A percentile compares a stretch with the other conserved stretches of the same genome.
phyloP scores from a whole-genome alignment of 345 rosid species.

The Dovyalis caffra region DNA sequence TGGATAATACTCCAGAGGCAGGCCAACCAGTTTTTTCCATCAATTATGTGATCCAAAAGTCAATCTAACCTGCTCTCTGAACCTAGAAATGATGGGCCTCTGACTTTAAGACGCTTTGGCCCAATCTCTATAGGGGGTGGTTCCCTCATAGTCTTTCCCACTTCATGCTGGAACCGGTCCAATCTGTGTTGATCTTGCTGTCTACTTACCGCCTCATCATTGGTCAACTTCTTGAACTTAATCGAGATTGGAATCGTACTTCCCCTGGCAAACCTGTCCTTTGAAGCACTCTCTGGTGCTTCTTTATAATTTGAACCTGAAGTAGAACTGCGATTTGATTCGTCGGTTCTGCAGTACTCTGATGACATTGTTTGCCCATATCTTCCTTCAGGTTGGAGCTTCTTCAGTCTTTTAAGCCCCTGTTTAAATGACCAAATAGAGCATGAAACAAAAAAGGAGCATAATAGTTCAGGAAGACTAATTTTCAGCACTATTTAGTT shows the following conservation, averaged over 20 bases:
- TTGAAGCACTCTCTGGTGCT: slow-evolving; percentile 23
- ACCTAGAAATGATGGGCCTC: slow-evolving; percentile 50
- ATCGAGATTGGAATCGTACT: slow-evolving; percentile 42
- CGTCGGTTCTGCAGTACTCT: slow-evolving; percentile 31
- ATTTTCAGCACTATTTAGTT: background rate
- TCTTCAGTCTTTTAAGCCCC: slow-evolving; percentile 67
- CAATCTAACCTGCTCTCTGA: slow-evolving; percentile 44
- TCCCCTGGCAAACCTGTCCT: slow-evolving; percentile 39
- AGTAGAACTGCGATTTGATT: slow-evolving; percentile 18
- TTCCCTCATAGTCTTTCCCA: slow-evolving; percentile 39
- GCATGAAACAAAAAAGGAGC: too few species aligned
- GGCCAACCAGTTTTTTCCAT: slow-evolving; percentile 25
- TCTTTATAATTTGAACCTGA: slow-evolving; percentile 28
- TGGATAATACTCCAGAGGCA: slow-evolving; percentile 29
- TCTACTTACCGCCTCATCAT: slow-evolving; percentile 34
- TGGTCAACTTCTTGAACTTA: slow-evolving; percentile 42
- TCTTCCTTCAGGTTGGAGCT: slow-evolving; percentile 42
- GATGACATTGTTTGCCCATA: slow-evolving; percentile 29
- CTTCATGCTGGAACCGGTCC: slow-evolving; percentile 29
- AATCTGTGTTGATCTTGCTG: slow-evolving; percentile 33
- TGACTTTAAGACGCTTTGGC: slow-evolving; percentile 67
- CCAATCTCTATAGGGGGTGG: slow-evolving; percentile 43
- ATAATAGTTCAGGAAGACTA: background rate
- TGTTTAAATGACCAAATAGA: slow-evolving; percentile 13
- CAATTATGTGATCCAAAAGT: slow-evolving; percentile 23